phyloP scores from a whole-genome alignment of 2,329 filamentous ascomycete species.

The Fusarium falciforme region DNA sequence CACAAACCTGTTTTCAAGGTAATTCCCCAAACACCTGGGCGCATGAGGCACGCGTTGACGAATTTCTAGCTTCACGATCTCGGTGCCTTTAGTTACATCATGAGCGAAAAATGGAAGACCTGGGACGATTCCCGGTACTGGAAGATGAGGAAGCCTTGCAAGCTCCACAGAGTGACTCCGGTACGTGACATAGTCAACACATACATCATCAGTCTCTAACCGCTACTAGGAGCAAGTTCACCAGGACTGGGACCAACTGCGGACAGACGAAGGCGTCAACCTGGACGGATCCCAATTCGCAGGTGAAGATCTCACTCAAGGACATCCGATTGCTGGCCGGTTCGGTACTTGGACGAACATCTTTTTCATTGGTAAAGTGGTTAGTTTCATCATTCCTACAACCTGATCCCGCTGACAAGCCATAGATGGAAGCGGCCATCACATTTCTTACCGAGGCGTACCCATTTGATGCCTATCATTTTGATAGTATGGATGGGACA shows the following conservation, averaged over 20 bases:
- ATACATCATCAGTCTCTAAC: constrained; percentile 8
- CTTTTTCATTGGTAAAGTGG: constrained; percentile 43
- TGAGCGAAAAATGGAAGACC: constrained; percentile 30
- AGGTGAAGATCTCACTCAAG: constrained; percentile 22
- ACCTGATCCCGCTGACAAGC: constrained; percentile 8
- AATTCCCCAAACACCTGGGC: neutral
- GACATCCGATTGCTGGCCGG: constrained; percentile 38
- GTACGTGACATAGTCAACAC: constrained; percentile 25
- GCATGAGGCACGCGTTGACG: neutral
- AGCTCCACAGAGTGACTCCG: constrained; percentile 38
- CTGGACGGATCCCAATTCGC: constrained; percentile 9
- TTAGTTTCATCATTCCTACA: constrained; percentile 15
- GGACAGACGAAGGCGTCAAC: neutral
- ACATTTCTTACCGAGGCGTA: constrained; percentile 25
- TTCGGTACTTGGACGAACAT: constrained; percentile 46
- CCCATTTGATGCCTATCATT: constrained; percentile 19
- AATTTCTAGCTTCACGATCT: constrained; percentile 43
- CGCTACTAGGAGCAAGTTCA: constrained; percentile 39
- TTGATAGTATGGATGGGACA: neutral
- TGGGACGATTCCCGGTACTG: constrained; percentile 26
- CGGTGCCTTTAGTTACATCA: constrained; percentile 37
- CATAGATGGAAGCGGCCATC: constrained; percentile 45
- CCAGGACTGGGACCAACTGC: constrained; percentile 40
- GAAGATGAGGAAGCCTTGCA: constrained; percentile 26
- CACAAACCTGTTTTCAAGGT: constrained; percentile 43